Conservation (phyloP, 2,329 filamentous ascomycete genomes). For the Ilyonectria destructans region DNA sequence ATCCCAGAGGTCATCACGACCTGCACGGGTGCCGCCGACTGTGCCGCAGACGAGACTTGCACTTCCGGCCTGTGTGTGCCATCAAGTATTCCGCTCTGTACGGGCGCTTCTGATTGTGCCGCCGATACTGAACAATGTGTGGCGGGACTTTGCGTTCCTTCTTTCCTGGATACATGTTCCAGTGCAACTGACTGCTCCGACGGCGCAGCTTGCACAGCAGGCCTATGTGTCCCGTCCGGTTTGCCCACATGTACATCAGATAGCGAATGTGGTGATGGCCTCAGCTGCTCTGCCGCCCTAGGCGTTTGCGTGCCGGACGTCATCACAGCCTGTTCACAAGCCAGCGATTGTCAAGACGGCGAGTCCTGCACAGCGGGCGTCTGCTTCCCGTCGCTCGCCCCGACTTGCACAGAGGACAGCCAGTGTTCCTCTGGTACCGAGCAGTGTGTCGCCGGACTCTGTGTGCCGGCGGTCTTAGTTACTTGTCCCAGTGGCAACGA, state of each 20-base stretch:
- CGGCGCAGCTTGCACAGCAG: neutral
- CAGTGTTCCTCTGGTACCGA: slow-evolving; percentile 12
- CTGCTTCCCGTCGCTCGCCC: neutral
- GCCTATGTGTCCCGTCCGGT: neutral
- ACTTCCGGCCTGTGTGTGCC: no score
- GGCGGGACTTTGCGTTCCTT: neutral
- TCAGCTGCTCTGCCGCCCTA: neutral
- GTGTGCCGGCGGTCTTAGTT: slow-evolving; percentile 5
- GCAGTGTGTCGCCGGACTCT: slow-evolving; percentile 17
- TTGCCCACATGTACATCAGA: neutral
- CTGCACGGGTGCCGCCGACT: no score
- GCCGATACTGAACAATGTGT: slow-evolving; percentile 5
- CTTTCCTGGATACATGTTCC: no score
- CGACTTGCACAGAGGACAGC: neutral
- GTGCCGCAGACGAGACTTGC: no score
- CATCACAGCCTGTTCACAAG: neutral
- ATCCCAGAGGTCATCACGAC: neutral
- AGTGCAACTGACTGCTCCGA: neutral
- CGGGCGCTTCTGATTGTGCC: slow-evolving; percentile 7
- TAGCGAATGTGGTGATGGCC: neutral
- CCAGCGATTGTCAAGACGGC: neutral
- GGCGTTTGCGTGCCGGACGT: neutral
- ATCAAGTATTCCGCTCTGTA: neutral
- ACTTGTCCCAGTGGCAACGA: neutral
- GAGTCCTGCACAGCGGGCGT: neutral